Percentiles rank a stretch among this genome's conserved stretches.
phyloP scores from a whole-genome alignment of 352 stramenopile species.

The Thraustochytrium sp. region DNA sequence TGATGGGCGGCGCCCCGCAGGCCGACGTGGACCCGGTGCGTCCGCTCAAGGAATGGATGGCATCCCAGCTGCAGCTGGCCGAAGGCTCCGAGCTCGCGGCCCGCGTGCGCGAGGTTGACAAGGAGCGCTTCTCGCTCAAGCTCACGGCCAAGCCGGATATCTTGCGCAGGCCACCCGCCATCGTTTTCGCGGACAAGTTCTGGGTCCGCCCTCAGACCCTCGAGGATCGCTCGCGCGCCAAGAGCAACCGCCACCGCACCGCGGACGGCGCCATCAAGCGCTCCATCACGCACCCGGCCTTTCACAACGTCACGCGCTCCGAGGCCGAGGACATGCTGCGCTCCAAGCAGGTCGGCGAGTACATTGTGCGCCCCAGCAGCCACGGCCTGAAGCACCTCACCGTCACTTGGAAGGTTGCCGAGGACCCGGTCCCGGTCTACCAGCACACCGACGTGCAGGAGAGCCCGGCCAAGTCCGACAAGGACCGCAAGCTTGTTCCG shows the following conservation, averaged over 20 bases:
- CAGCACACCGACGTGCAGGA: constrained; percentile 52
- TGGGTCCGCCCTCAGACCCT: background rate
- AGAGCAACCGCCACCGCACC: constrained; percentile 39
- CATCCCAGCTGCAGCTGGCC: background rate
- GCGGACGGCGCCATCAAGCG: constrained; percentile 37
- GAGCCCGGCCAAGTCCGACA: constrained; percentile 8
- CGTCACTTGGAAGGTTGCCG: constrained; percentile 52
- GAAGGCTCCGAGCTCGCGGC: background rate
- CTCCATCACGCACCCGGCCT: constrained; percentile 52
- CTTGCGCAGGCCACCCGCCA: background rate
- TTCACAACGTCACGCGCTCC: constrained; percentile 51
- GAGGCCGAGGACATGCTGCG: constrained; percentile 49
- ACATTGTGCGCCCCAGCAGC: constrained; percentile 50
- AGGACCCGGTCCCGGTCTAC: constrained; percentile 42
- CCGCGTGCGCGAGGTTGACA: constrained; percentile 33
- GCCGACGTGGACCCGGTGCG: background rate
- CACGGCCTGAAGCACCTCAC: constrained; percentile 50
- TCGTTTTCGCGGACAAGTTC: constrained; percentile 17
- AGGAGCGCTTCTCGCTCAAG: constrained; percentile 19
- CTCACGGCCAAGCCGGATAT: constrained; percentile 14
- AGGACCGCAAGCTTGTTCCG: constrained; percentile 41
- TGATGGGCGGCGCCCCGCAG: background rate
- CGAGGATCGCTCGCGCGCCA: constrained; percentile 6
- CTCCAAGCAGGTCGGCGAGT: background rate
- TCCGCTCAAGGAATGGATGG: constrained; percentile 8